Evolutionary conservation across 805 yeast genomes (phyloP).

Genomic region (Saturnispora diversa): DNA sequence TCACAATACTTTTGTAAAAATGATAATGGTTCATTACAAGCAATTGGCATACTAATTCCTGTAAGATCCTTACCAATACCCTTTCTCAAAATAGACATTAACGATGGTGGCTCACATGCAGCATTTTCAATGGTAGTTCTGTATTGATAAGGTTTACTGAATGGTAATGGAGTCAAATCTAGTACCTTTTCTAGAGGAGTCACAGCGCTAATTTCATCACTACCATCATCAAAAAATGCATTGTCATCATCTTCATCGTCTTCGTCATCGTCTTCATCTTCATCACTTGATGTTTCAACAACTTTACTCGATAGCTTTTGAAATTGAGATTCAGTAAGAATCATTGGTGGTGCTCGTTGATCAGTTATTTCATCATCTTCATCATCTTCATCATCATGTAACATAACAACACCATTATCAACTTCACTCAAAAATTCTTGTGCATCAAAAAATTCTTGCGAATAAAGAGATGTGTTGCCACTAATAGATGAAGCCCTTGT

Average conservation of each 20-base stretch:
- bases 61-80: slow-evolving; percentile 89
- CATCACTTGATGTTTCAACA: slow-evolving; percentile 4
- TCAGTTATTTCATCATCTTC: background rate
- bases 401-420: slow-evolving; percentile 48
- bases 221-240: background rate
- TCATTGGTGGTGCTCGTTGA: background rate
- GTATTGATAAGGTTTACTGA: slow-evolving; percentile 37
- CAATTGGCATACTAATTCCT: slow-evolving; percentile 86
- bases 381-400: slow-evolving; percentile 28
- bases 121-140: slow-evolving; percentile 53
- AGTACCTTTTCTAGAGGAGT: slow-evolving; percentile 1
- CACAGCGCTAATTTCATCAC: slow-evolving; percentile 5
- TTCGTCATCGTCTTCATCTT: slow-evolving; percentile 2
- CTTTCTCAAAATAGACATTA: slow-evolving; percentile 71
- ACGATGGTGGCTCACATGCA: slow-evolving; percentile 67
- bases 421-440: slow-evolving; percentile 47
- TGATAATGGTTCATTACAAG: slow-evolving; percentile 85
- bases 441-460: slow-evolving; percentile 62
- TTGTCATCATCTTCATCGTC: background rate
- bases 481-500: slow-evolving; percentile 22
- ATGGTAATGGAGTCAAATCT: slow-evolving; percentile 65
- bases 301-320: background rate
- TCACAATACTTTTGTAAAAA: slow-evolving; percentile 76
- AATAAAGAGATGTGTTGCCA: slow-evolving; percentile 32
- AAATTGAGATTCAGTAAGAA: background rate